Evolutionary conservation across 345 rosid species (phyloP).

Genomic region (Aurinia saxatilis): DNA sequence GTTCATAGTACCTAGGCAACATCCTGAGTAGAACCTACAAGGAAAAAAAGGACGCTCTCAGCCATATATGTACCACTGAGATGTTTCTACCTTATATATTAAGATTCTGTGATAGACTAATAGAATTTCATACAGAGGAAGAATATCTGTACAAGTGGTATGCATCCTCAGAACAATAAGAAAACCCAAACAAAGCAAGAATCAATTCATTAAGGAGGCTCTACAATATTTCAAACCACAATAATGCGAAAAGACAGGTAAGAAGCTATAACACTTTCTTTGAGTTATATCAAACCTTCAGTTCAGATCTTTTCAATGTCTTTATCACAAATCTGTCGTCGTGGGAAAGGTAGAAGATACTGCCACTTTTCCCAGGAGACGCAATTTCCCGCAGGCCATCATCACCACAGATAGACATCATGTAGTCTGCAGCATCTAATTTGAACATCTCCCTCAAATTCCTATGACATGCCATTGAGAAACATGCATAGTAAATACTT

Average conservation of each 20-base stretch:
- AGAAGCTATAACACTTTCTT: not conserved
- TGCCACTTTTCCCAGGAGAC: conserved; percentile 97
- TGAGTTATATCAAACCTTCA: conserved; percentile 54
- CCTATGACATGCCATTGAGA: conserved; percentile 39
- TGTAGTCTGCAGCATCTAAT: conserved; percentile 96
- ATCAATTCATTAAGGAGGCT: not conserved
- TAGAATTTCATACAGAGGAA: not conserved
- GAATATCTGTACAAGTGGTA: conserved; percentile 1
- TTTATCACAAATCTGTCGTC: conserved; percentile 92
- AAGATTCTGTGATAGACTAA: not conserved
- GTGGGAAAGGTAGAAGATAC: conserved; percentile 85
- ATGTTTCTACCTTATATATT: not conserved
- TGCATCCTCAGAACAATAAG: not conserved
- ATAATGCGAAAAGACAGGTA: not conserved
- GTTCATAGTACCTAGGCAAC: conserved; percentile 71
- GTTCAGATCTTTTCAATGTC: conserved; percentile 73
- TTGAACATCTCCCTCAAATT: conserved; percentile 96
- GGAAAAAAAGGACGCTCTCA: conserved; percentile 8
- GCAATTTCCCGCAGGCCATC: conserved; percentile 79
- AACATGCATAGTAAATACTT: not conserved
- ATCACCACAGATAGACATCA: conserved; percentile 99
- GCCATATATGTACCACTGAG: not conserved
- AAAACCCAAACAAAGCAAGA: conserved; percentile 1
- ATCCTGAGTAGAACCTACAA: conserved; percentile 74
- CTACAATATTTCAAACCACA: not conserved